A percentile compares a stretch with the other conserved stretches of the same genome.
phyloP scores from a whole-genome alignment of 176 grass and related monocot species.

The Avena insularis region DNA sequence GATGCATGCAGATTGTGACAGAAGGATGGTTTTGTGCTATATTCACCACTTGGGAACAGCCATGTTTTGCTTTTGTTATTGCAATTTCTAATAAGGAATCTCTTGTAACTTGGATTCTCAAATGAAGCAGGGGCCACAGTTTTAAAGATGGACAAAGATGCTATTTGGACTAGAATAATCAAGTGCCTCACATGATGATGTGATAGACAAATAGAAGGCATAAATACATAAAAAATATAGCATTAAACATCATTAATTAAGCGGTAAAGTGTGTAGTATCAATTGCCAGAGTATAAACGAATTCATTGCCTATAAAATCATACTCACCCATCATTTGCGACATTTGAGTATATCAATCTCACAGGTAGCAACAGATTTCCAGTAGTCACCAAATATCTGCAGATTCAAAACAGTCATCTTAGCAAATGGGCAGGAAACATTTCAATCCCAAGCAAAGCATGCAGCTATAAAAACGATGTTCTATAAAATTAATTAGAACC shows the following conservation, averaged over 20 bases:
- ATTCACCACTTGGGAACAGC: background rate
- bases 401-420: background rate
- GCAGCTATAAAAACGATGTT: background rate
- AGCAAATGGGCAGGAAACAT: conserved; percentile 5
- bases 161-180: no score
- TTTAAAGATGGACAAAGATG: no score
- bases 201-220: no score
- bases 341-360: conserved; percentile 36
- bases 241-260: background rate
- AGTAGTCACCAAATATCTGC: conserved; percentile 54
- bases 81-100: background rate
- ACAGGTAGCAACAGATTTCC: conserved; percentile 40
- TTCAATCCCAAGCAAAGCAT: conserved; percentile 17
- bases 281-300: background rate
- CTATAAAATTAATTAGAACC: background rate
- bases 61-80: background rate
- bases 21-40: background rate
- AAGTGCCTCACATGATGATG: no score
- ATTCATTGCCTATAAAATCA: background rate
- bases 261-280: background rate
- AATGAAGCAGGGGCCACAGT: no score
- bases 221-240: background rate
- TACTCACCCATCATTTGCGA: conserved; percentile 45
- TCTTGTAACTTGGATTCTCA: background rate
- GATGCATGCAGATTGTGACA: background rate